phyloP scores from a whole-genome alignment of 2,329 filamentous ascomycete species.

The Capronia epimyces region DNA sequence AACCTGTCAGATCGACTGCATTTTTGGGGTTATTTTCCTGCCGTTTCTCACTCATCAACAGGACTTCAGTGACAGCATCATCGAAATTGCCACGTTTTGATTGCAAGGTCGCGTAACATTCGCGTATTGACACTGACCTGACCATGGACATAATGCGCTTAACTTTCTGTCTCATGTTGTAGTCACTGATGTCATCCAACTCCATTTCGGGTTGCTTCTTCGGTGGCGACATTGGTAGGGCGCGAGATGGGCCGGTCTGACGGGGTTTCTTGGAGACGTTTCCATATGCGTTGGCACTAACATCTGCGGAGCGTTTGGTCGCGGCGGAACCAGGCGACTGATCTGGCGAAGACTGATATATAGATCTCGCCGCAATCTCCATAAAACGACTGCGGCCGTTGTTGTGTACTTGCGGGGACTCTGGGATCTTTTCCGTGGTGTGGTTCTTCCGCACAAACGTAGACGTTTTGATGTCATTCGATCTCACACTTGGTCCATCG shows the following conservation, averaged over 20 bases:
- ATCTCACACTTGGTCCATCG: slow-evolving; percentile 43
- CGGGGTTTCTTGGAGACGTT: slow-evolving; percentile 38
- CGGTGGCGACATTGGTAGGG: slow-evolving; percentile 36
- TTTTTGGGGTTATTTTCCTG: slow-evolving; percentile 19
- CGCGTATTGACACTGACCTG: slow-evolving; percentile 42
- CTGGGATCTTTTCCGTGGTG: slow-evolving; percentile 36
- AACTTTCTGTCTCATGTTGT: slow-evolving; percentile 47
- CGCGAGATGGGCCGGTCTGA: slow-evolving; percentile 43
- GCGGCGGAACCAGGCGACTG: slow-evolving; percentile 15
- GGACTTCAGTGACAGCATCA: slow-evolving; percentile 49
- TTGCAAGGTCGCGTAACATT: slow-evolving; percentile 48
- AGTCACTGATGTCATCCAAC: slow-evolving; percentile 50
- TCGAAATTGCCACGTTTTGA: slow-evolving; percentile 50
- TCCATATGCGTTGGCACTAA: slow-evolving; percentile 40
- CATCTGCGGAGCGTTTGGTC: slow-evolving; percentile 40
- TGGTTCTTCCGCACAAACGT: slow-evolving; percentile 40
- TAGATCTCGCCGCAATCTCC: slow-evolving; percentile 40
- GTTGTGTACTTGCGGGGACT: slow-evolving; percentile 36
- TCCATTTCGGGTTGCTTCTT: slow-evolving; percentile 33
- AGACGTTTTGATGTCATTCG: slow-evolving; percentile 55
- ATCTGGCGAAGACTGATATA: slow-evolving; percentile 38
- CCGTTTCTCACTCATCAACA: slow-evolving; percentile 35
- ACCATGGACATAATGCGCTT: slow-evolving; percentile 48
- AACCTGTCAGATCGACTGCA: slow-evolving; percentile 33
- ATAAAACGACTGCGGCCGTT: slow-evolving; percentile 36